Evolutionary conservation across 306 rosid species (phyloP).

Genomic region (Gastrolobium villosum): DNA sequence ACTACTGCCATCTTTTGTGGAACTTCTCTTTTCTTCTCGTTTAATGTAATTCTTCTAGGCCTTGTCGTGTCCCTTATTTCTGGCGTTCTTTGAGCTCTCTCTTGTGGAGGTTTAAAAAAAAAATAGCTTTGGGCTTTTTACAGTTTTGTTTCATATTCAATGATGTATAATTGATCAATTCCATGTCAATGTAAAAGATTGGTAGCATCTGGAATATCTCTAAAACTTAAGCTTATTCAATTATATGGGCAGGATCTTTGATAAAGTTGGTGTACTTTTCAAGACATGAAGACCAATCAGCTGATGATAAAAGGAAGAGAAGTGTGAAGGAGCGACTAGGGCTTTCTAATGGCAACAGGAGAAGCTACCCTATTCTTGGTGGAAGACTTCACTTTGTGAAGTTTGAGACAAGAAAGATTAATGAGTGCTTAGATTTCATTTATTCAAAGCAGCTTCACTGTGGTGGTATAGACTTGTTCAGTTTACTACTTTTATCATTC

Average conservation of each 20-base stretch:
- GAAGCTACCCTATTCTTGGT: constrained; percentile 96
- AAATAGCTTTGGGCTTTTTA: background rate
- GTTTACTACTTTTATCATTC: background rate
- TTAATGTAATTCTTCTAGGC: constrained; percentile 33
- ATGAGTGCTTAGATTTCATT: constrained; percentile 95
- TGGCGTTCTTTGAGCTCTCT: constrained; percentile 16
- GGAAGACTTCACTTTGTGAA: constrained; percentile 99
- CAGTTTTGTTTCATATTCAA: constrained; percentile 24
- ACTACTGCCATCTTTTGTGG: constrained; percentile 20
- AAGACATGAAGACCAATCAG: constrained; percentile 80
- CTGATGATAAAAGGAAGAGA: constrained; percentile 79
- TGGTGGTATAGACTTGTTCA: constrained; percentile 64
- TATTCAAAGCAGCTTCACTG: constrained; percentile 92
- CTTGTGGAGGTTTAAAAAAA: background rate
- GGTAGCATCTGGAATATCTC: constrained; percentile 29
- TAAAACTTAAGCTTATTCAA: constrained; percentile 34
- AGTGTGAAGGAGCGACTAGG: constrained; percentile 77
- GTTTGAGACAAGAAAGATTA: constrained; percentile 93
- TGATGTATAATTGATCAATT: background rate
- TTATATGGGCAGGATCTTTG: constrained; percentile 79
- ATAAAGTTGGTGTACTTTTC: constrained; percentile 98
- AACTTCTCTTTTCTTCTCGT: background rate
- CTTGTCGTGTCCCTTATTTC: constrained; percentile 5
- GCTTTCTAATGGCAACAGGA: constrained; percentile 75
- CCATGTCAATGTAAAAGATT: background rate